Conservation (phyloP, 192 early-diverging fungal genomes). For the Entomortierella parvispora region DNA sequence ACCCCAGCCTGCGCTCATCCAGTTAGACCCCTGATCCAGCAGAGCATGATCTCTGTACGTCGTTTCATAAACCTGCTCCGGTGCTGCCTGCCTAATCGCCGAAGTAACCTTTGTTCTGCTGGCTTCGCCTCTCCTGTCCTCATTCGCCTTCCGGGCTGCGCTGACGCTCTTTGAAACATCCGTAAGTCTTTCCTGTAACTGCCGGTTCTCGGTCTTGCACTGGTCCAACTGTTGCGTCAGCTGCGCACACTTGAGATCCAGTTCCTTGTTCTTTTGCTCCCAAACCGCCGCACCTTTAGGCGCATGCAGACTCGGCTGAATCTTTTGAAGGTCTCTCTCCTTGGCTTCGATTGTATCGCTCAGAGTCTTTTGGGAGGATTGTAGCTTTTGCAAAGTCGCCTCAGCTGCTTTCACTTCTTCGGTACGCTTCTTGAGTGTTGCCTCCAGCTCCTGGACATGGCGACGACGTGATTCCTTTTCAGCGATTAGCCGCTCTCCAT, state of each 20-base stretch:
- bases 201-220: conserved; percentile 36
- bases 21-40: conserved; percentile 32
- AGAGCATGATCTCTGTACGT: background rate
- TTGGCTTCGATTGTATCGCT: conserved; percentile 34
- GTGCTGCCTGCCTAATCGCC: background rate
- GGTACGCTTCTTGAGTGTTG: conserved; percentile 14
- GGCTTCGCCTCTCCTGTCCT: conserved; percentile 9
- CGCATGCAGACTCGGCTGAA: conserved; percentile 33
- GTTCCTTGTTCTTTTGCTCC: conserved; percentile 44
- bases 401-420: conserved; percentile 36
- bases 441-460: conserved; percentile 26
- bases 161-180: conserved; percentile 35
- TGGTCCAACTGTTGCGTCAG: conserved; percentile 26
- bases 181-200: conserved; percentile 40
- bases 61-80: background rate
- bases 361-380: conserved; percentile 21
- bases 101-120: conserved; percentile 2
- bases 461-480: conserved; percentile 28
- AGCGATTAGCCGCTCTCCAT: conserved; percentile 9
- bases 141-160: conserved; percentile 14
- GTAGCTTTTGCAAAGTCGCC: conserved; percentile 16
- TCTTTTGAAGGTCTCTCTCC: conserved; percentile 28
- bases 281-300: conserved; percentile 25
- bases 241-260: conserved; percentile 27
- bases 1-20: conserved; percentile 30